These are phyloP conservation scores for Aspergillus pseudoterreus DNA, from an alignment of 2,329 filamentous ascomycete species.

Conservation along the genomic window DNA sequence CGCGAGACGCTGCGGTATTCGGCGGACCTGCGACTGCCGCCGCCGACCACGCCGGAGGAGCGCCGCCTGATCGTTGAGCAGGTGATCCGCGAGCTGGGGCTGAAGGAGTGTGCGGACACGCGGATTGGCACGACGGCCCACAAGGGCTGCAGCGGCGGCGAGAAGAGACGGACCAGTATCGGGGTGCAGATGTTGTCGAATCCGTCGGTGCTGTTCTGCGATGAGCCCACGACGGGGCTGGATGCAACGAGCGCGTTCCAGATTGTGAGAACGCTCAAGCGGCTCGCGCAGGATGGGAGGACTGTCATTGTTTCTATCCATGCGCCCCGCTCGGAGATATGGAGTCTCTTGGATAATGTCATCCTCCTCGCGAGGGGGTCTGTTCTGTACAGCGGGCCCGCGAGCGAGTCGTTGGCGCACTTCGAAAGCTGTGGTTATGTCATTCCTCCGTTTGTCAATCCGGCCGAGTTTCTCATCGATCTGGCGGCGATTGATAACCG, in stretches of 20 bases:
- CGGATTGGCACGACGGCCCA: conserved; percentile 67
- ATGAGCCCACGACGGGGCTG: conserved; percentile 71
- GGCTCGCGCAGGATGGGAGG: conserved; percentile 62
- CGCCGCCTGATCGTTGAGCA: conserved; percentile 66
- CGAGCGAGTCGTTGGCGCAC: conserved; percentile 58
- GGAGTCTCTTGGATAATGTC: conserved; percentile 70
- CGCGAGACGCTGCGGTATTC: conserved; percentile 71
- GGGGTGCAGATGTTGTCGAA: conserved; percentile 77
- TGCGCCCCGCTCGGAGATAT: conserved; percentile 75
- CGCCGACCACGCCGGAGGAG: conserved; percentile 57
- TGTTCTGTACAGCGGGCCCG: conserved; percentile 64
- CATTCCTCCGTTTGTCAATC: conserved; percentile 70
- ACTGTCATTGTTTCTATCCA: conserved; percentile 74
- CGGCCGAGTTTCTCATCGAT: conserved; percentile 73
- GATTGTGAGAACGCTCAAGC: conserved; percentile 66
- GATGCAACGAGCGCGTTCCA: conserved; percentile 76
- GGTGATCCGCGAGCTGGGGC: conserved; percentile 69
- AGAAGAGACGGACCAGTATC: conserved; percentile 72
- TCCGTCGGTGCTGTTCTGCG: conserved; percentile 71
- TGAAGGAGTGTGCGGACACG: conserved; percentile 75
- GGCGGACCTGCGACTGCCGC: conserved; percentile 66
- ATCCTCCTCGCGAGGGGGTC: conserved; percentile 65
- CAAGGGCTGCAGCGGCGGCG: conserved; percentile 73
- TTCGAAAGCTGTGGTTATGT: conserved; percentile 60
- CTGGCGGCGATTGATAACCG: conserved; percentile 71